A percentile compares a stretch with the other conserved stretches of the same genome.
These are phyloP conservation scores for Xanthoconium stramineum DNA, from an alignment of 768 basidiomycete species.

Conservation along the genomic window DNA sequence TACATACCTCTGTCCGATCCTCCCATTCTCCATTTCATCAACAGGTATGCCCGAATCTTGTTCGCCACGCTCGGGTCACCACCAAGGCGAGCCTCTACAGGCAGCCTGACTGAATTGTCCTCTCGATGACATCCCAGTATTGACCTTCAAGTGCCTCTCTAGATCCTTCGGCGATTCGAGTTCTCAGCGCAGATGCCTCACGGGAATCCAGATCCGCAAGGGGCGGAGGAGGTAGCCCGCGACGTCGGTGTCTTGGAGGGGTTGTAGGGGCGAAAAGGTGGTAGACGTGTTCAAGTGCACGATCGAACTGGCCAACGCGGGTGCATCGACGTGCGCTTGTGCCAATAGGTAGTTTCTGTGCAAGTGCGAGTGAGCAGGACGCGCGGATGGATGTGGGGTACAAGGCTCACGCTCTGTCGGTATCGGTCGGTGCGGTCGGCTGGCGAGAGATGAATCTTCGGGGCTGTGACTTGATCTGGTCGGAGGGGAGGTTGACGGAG, in stretches of 20 bases:
- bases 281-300: constrained; percentile 76
- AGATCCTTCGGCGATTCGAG: constrained; percentile 75
- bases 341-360: constrained; percentile 87
- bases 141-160: constrained; percentile 81
- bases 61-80: constrained; percentile 89
- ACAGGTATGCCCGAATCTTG: constrained; percentile 84
- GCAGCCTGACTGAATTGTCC: constrained; percentile 76
- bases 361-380: constrained; percentile 2
- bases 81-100: constrained; percentile 82
- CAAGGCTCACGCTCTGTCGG: constrained; percentile 65
- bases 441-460: constrained; percentile 76
- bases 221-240: constrained; percentile 89
- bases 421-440: constrained; percentile 57
- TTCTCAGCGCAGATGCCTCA: constrained; percentile 61
- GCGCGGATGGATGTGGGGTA: background rate
- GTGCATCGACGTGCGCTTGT: constrained; percentile 89
- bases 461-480: constrained; percentile 94
- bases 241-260: constrained; percentile 91
- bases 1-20: constrained; percentile 91
- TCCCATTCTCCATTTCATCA: constrained; percentile 84
- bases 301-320: constrained; percentile 81
- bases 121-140: constrained; percentile 80
- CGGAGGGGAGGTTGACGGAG: constrained; percentile 82
- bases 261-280: constrained; percentile 85
- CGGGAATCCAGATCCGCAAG: constrained; percentile 61